Evolutionary conservation across 176 grass and related monocot genomes (phyloP), one percentile per base, ranked within the genome.

Genomic region (Hyparrhenia diplandra): DNA sequence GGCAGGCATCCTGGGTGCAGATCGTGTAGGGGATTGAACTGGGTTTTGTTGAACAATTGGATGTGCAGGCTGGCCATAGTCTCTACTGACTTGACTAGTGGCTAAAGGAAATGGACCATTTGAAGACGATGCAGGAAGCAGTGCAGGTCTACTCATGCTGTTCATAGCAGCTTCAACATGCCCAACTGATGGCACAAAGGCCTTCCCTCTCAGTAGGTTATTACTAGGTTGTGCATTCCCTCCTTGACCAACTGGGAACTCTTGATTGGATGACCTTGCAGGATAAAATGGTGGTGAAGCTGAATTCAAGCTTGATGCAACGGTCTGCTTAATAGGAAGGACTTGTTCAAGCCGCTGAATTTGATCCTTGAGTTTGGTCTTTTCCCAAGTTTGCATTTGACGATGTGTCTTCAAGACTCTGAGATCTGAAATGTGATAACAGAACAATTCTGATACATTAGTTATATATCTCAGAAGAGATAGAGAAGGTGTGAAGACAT

Each of bases 261-360:
- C 87, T n/a, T 45, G 82, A 54, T 57, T 23, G 51, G 81, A 82
- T 6, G 85, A 67, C 60, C 77, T 84, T 24, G 92, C 95, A 43
- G 92, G 92, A 70, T 95, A 95, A 84, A 99, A 95, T 51, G 90
- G 90, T 45, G 84, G 96, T 40, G 96, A 99, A 34, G 88, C 96
- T 34, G 88, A 95, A 86, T 86, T 99, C 74, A 99, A 87, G 64
- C 86, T 93, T 69, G 96, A 99, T 51, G 88, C 87, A 83, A 91
- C 73, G 0, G 83, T 69, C 64, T 88, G 81, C 82, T 91, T 93
- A 71, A 78, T 63, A 71, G 61, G 90, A 80, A 85, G 46, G 49
- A n/a, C 60, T 82, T 77, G 79, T 29, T 78, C 83, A 68, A 67
- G 74, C 34, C 1, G 66, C 27, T n/a, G 37, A 82, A 82, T 74